A percentile compares a stretch with the other conserved stretches of the same genome.
phyloP scores from a whole-genome alignment of 164 flowering plant genomes.

The Annona squamosa region DNA sequence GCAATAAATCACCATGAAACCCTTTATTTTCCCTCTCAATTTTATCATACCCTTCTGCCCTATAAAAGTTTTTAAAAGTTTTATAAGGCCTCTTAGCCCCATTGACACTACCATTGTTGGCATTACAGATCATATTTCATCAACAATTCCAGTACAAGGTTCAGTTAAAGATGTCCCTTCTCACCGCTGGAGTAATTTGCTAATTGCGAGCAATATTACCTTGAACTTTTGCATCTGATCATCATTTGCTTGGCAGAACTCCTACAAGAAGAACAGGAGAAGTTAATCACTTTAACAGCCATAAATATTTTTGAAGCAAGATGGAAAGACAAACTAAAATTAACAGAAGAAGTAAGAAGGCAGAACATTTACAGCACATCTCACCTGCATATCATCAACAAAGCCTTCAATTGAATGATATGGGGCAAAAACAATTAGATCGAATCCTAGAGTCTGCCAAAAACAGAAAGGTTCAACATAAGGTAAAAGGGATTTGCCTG shows the following conservation, averaged over 20 bases:
- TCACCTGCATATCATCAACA: conserved; percentile 75
- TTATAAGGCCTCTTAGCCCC: no score
- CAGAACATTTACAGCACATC: not conserved
- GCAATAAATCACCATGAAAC: no score
- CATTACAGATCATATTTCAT: not conserved
- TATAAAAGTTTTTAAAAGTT: no score
- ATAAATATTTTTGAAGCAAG: not conserved
- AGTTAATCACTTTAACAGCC: conserved; percentile 7
- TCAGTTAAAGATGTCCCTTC: not conserved
- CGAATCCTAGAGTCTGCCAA: conserved; percentile 88
- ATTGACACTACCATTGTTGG: not conserved
- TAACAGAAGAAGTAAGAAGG: not conserved
- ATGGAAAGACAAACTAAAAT: not conserved
- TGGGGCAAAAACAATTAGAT: conserved; percentile 96
- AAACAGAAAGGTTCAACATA: not conserved
- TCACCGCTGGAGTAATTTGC: not conserved
- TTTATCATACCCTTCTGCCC: no score
- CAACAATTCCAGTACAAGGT: no score
- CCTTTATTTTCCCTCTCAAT: no score
- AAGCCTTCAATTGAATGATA: conserved; percentile 94
- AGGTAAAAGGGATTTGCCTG: not conserved
- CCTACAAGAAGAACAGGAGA: conserved; percentile 33
- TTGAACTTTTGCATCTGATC: conserved; percentile 38
- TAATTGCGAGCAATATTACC: conserved; percentile 24
- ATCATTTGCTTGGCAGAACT: conserved; percentile 34